These are phyloP conservation scores for Rhodotorula mucilaginosa DNA, from an alignment of 1,284 basidiomycete genomes.

Conservation along the genomic window DNA sequence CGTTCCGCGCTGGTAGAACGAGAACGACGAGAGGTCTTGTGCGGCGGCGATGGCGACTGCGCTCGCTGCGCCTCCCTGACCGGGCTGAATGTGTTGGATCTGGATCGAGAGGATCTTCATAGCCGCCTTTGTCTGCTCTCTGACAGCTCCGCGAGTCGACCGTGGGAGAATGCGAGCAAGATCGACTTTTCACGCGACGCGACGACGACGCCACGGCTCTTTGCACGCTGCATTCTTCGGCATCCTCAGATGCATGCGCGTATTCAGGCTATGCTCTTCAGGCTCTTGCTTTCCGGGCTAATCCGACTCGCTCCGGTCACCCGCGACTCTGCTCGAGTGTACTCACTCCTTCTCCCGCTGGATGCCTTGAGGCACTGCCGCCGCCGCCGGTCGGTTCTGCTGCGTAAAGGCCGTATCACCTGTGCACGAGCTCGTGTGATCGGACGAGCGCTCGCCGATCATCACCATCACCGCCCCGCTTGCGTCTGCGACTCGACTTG, in stretches of 20 bases:
- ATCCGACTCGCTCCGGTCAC: not conserved
- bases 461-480: too few species aligned
- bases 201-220: not conserved
- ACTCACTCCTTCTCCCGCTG: not conserved
- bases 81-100: conserved; percentile 48
- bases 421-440: too few species aligned
- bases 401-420: too few species aligned
- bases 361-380: not conserved
- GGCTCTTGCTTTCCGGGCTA: not conserved
- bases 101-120: conserved; percentile 56
- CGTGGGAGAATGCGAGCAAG: not conserved
- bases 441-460: too few species aligned
- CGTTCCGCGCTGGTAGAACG: conserved; percentile 85
- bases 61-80: conserved; percentile 38
- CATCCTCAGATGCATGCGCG: too few species aligned
- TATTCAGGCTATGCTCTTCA: not conserved
- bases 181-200: not conserved
- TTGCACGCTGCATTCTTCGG: too few species aligned
- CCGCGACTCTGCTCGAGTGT: not conserved
- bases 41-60: conserved; percentile 67
- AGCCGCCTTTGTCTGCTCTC: not conserved
- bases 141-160: too few species aligned
- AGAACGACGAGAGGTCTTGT: conserved; percentile 84
- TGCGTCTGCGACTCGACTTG: too few species aligned
- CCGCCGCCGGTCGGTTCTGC: too few species aligned